Percentiles rank a stretch among this genome's conserved stretches.
phyloP scores from a whole-genome alignment of 169 alveolate species.

The Plasmodium fragile region DNA sequence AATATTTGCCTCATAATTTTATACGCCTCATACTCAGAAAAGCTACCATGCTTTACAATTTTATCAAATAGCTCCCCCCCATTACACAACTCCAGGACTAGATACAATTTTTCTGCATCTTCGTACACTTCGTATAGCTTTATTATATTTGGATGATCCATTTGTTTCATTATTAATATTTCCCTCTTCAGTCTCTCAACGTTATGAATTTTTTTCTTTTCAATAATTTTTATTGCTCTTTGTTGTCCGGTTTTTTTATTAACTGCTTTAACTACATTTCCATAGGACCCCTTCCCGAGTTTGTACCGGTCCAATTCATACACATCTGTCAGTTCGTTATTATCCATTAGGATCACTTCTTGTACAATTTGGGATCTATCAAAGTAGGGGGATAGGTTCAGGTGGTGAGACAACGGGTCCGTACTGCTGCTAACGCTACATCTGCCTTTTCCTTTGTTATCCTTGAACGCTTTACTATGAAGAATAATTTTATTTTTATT shows the following conservation, averaged over 20 bases:
- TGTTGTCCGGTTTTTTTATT: slow-evolving; percentile 88
- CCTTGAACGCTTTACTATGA: slow-evolving; percentile 61
- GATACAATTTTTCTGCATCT: slow-evolving; percentile 91
- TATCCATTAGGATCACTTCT: slow-evolving; percentile 81
- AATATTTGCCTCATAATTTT: slow-evolving; percentile 93
- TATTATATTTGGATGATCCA: slow-evolving; percentile 94
- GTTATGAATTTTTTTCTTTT: slow-evolving; percentile 89
- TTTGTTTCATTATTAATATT: slow-evolving; percentile 90
- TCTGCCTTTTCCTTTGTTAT: slow-evolving; percentile 21
- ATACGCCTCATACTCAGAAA: slow-evolving; percentile 93
- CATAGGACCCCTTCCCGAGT: slow-evolving; percentile 93
- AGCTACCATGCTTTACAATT: slow-evolving; percentile 91
- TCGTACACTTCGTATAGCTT: slow-evolving; percentile 94
- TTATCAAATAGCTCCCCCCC: slow-evolving; percentile 98
- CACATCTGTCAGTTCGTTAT: slow-evolving; percentile 86
- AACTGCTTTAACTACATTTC: slow-evolving; percentile 91
- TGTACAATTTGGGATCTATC: slow-evolving; percentile 83
- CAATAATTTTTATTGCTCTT: slow-evolving; percentile 91
- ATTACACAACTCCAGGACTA: slow-evolving; percentile 93
- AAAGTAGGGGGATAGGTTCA: slow-evolving; percentile 77
- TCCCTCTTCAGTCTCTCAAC: slow-evolving; percentile 91
- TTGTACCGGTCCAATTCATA: slow-evolving; percentile 87
- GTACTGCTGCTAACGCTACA: slow-evolving; percentile 14
- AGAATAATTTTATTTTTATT: slow-evolving; percentile 37
- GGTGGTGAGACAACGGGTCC: slow-evolving; percentile 9